Conservation (phyloP, 306 rosid genomes). For the Begonia fuchsioides region DNA sequence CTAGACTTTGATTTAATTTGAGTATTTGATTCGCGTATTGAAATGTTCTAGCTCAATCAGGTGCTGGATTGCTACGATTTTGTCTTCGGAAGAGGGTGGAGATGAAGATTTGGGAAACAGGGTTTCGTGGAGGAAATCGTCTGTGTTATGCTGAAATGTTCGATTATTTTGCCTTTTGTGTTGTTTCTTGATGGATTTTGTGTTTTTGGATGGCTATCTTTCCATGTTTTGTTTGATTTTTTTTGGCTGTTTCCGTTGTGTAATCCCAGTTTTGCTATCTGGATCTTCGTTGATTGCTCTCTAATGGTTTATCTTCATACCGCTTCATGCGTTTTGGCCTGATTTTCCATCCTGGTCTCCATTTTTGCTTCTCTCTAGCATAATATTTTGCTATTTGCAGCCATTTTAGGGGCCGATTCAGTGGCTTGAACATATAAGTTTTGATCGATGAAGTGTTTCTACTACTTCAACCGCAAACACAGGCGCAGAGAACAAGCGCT, state of each 20-base stretch:
- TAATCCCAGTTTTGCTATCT: not conserved
- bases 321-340: not conserved
- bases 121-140: too few species aligned
- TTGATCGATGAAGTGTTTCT: conserved; percentile 60
- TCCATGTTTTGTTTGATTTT: conserved; percentile 1
- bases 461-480: conserved; percentile 32
- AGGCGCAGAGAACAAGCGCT: conserved; percentile 32
- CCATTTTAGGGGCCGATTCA: too few species aligned
- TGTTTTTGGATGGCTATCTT: too few species aligned
- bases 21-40: too few species aligned
- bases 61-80: not conserved
- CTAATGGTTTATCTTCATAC: not conserved
- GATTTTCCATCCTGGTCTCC: conserved; percentile 6
- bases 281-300: not conserved
- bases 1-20: too few species aligned
- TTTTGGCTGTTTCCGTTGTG: not conserved
- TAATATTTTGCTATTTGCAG: not conserved
- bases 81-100: not conserved
- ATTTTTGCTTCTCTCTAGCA: too few species aligned
- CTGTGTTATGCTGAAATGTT: too few species aligned
- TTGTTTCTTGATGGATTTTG: too few species aligned
- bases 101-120: too few species aligned
- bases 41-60: too few species aligned
- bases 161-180: too few species aligned
- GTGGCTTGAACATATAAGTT: not conserved